Conservation (phyloP, 1,284 basidiomycete species). For the Puccinia coronata region DNA sequence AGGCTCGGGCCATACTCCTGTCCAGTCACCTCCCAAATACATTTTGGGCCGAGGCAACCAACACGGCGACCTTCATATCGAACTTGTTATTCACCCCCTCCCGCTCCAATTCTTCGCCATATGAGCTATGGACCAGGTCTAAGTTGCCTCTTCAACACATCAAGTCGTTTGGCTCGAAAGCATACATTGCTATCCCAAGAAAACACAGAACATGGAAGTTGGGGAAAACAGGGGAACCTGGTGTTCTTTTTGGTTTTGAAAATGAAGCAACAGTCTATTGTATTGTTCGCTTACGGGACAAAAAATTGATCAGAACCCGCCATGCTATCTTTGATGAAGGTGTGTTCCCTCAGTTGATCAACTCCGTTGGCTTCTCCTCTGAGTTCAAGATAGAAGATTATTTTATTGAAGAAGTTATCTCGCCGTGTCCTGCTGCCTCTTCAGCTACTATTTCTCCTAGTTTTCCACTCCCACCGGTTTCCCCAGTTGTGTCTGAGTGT, state of each 20-base stretch:
- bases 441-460: too few relatives aligned
- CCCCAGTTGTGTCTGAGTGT: not conserved
- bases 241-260: not conserved
- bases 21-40: not conserved
- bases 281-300: not conserved
- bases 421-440: too few relatives aligned
- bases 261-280: not conserved
- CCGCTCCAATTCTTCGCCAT: not conserved
- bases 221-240: not conserved
- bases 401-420: too few relatives aligned
- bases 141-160: not conserved
- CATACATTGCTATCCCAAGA: not conserved
- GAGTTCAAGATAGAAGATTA: too few relatives aligned
- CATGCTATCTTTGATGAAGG: not conserved
- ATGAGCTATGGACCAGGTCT: not conserved
- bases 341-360: not conserved
- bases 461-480: too few relatives aligned
- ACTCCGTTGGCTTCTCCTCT: not conserved
- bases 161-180: constrained; percentile 6
- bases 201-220: not conserved
- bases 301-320: not conserved
- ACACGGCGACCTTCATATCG: not conserved
- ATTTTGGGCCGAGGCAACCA: constrained; percentile 18
- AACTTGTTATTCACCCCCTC: not conserved
- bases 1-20: not conserved